Base-by-base conservation (phyloP, 805 yeast genomes). In the Suhomyces prunicola region DNA sequence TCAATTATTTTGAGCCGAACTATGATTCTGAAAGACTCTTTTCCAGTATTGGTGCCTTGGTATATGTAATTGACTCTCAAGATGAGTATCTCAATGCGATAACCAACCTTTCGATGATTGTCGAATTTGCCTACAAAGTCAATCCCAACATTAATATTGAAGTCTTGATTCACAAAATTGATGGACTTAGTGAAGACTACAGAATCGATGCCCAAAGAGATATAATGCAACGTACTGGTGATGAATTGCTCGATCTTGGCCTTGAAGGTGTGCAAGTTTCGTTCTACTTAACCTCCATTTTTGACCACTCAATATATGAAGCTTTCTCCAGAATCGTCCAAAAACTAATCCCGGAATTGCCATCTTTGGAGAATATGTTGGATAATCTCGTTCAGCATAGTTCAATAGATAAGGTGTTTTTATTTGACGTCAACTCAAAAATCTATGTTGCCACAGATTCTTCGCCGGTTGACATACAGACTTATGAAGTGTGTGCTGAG, bases 361-460 rank as follows among this genome's bases (percentile, higher is more conserved):
- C 97, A 2, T 84, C 87, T 31, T 74, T 94, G 57, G 98, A 94
- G 60, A 90, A 89, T 65, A 76, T 94, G 80, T 78, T 94, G 61
- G 97, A 94, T 68, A 83, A 90, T 58, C 74, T 94, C 55, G 92
- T 93, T 58, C 91, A 89, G 57, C 94, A 91, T 65, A 87, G 92
- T 12, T 88, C 88, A 24, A 87, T 94, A 56, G 99, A 94, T 59
- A 94, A 94, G 73, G 93, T 94, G 17, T 94, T 92, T 62, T 68
- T 94, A 53, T 93, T 94, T 63, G 99, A 94, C 66, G 84, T 93
- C 24, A 88, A 89, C 63, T 88, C 97, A 15, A 94, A 94, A 67
- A 89, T 94, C 19, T 94, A 93, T 66, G 91, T 93, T 47, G 97
- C 97, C 5, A 93, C 98, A 0, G 99, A 94, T 68, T 88, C 97